phyloP scores from a whole-genome alignment of 2,329 filamentous ascomycete genomes.

The Tolypocladium capitatum region DNA sequence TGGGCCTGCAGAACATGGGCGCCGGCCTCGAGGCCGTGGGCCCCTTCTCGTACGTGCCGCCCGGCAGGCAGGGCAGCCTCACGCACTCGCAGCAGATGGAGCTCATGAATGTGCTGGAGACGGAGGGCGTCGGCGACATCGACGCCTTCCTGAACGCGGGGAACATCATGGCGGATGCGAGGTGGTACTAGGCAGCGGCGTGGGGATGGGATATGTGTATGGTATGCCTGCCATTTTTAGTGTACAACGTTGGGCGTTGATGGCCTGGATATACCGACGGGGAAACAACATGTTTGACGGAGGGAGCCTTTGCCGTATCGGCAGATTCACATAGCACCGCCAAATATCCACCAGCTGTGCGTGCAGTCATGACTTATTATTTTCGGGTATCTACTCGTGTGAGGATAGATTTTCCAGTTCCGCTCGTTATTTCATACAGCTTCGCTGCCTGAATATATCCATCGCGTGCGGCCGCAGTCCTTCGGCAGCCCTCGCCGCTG shows the following conservation, averaged over 20 bases:
- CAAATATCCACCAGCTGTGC: neutral
- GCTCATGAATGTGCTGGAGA: constrained; percentile 69
- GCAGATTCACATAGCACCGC: neutral
- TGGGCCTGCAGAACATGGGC: constrained; percentile 19
- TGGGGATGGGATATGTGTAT: neutral
- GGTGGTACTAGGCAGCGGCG: constrained; percentile 17
- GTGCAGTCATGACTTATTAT: neutral
- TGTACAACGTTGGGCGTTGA: neutral
- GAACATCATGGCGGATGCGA: constrained; percentile 13
- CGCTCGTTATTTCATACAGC: too few relatives aligned
- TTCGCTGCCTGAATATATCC: too few relatives aligned
- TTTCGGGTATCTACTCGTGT: neutral
- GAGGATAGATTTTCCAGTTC: neutral
- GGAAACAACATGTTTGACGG: neutral
- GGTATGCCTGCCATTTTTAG: neutral
- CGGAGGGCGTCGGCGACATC: constrained; percentile 49
- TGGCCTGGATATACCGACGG: neutral
- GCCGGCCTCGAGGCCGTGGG: constrained; percentile 9
- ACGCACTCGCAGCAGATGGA: constrained; percentile 73
- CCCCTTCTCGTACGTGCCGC: constrained; percentile 19
- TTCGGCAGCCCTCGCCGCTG: neutral
- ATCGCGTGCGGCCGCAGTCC: neutral
- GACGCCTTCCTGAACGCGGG: constrained; percentile 41
- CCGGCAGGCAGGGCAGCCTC: constrained; percentile 52
- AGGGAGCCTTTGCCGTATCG: neutral